A percentile compares a stretch with the other conserved stretches of the same genome.
Evolutionary conservation across 306 rosid species (phyloP).

Genomic region (Inga oerstediana): DNA sequence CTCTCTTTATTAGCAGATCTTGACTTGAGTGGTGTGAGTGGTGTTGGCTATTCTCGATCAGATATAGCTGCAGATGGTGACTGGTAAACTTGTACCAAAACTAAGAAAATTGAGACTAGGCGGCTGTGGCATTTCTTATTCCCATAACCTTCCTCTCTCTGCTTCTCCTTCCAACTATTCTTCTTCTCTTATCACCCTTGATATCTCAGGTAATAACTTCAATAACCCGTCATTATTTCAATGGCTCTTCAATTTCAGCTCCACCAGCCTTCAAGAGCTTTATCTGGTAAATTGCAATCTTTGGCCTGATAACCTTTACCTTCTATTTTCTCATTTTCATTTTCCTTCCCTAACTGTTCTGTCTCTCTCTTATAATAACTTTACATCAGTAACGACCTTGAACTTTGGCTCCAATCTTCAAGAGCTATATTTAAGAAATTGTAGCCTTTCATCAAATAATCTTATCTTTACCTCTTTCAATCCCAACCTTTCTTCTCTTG

Average conservation of each 20-base stretch:
- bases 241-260: background rate
- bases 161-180: background rate
- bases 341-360: background rate
- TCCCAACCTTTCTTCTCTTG: background rate
- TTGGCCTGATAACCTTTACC: background rate
- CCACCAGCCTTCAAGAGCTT: background rate
- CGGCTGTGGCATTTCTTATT: background rate
- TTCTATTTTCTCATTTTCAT: background rate
- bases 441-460: background rate
- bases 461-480: background rate
- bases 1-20: slow-evolving; percentile 7
- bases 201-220: background rate
- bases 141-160: background rate
- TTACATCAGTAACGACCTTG: background rate
- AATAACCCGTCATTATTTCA: background rate
- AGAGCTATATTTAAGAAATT: background rate
- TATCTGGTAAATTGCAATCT: background rate
- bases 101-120: background rate
- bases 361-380: background rate
- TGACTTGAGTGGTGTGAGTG: background rate
- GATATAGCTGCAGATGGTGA: background rate
- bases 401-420: background rate
- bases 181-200: slow-evolving; percentile 6
- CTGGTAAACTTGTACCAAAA: background rate
- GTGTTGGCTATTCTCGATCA: background rate